Base-by-base conservation (phyloP, 768 basidiomycete species). In the Xerocomus spinulosus region DNA sequence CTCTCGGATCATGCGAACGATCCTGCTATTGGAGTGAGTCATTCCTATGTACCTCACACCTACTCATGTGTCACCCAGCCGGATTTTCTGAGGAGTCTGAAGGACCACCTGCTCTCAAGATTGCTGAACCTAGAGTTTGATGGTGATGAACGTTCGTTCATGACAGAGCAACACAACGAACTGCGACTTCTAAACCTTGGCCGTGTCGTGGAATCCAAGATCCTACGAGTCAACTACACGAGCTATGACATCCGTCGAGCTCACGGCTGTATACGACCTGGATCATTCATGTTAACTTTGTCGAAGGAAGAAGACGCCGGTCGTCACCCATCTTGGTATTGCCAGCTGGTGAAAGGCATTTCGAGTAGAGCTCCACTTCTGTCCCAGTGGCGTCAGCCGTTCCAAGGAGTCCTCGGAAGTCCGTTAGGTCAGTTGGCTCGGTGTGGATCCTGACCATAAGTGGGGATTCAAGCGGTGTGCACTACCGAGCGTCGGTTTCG, bases 41-140 rank as follows among this genome's bases (percentile, higher is more conserved):
- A 4, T 12, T 39, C 9, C 38, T 17, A 2, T 8, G 14, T 15
- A 5, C 14, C 20, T 13, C 6, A 5, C 18, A 24, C 18, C 3
- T 20, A 23, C 36, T 23, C 21, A 41, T 8, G 14, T 23, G 18
- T 4, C 25, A 35, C 20, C 2, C 13, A 48, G 46, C 4, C 8
- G 46, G n/a, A 46, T 18, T 66, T 68, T 25, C 17, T 49, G 12
- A 41, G 29, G 0, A 25, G 34, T 0, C 46, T 69, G 2, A 53
- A 61, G 21, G 50, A 58, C 5, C 63, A 68, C 25, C 42, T 68
- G 0, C 48, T 67, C 0, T 41, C 26, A 0, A 49, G 59, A 5
- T 7, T 63, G 1, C 49, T 50, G 0, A 42, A 42, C 2, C 29
- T 42, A 1, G 57, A 59, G 0, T 61, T 29, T 8, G 18, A 53